Evolutionary conservation across 2,329 filamentous ascomycete species (phyloP).

Genomic region (Aspergillus ochraceoroseus): DNA sequence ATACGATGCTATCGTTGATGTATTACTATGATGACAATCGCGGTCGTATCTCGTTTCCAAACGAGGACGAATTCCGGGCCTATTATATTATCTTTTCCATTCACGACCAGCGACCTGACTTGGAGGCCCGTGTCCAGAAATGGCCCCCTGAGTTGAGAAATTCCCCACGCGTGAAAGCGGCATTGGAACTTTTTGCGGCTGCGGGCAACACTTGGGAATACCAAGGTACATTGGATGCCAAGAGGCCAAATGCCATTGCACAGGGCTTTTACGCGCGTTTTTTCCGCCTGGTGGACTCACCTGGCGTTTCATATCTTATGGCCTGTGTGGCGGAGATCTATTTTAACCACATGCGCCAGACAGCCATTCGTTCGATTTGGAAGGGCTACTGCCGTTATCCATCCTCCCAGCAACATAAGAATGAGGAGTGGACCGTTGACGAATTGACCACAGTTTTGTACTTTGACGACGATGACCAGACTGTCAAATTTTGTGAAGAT

Average conservation of each 20-base stretch:
- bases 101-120: slow-evolving; percentile 49
- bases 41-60: slow-evolving; percentile 48
- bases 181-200: slow-evolving; percentile 54
- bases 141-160: slow-evolving; percentile 50
- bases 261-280: slow-evolving; percentile 56
- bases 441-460: slow-evolving; percentile 50
- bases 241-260: slow-evolving; percentile 49
- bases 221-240: slow-evolving; percentile 50
- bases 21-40: slow-evolving; percentile 57
- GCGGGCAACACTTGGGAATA: slow-evolving; percentile 51
- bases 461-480: slow-evolving; percentile 54
- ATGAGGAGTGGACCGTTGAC: slow-evolving; percentile 54
- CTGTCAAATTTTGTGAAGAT: slow-evolving; percentile 50
- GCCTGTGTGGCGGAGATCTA: slow-evolving; percentile 60
- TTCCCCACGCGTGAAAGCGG: slow-evolving; percentile 52
- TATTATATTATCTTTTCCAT: slow-evolving; percentile 58
- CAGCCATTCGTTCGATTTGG: slow-evolving; percentile 53
- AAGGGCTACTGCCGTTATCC: slow-evolving; percentile 49
- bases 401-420: slow-evolving; percentile 46
- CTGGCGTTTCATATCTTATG: slow-evolving; percentile 56
- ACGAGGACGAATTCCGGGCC: slow-evolving; percentile 61
- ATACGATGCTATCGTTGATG: slow-evolving; percentile 57
- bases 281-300: slow-evolving; percentile 54
- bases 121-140: slow-evolving; percentile 55
- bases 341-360: slow-evolving; percentile 56